Evolutionary conservation across 2,329 filamentous ascomycete species (phyloP).

Genomic region (Whalleya microplaca): DNA sequence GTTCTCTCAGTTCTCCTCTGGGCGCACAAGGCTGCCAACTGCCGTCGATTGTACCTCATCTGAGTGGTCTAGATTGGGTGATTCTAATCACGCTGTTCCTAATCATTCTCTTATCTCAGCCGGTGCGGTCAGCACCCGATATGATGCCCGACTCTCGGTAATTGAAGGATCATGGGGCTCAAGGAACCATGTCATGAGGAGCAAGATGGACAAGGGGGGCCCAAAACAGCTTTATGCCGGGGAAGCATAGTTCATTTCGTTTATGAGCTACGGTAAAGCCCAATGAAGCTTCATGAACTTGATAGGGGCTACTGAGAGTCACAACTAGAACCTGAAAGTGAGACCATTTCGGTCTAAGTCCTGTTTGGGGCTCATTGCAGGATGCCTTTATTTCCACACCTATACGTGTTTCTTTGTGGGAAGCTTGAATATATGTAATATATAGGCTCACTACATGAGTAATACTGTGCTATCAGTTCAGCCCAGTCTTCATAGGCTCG

Average conservation of each 20-base stretch:
- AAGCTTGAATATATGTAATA: neutral
- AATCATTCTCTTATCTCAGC: conserved; percentile 21
- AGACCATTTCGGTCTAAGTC: neutral
- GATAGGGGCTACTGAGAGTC: neutral
- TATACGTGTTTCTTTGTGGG: neutral
- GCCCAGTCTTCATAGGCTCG: no score
- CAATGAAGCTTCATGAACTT: neutral
- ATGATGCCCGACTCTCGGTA: conserved; percentile 14
- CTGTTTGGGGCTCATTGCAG: neutral
- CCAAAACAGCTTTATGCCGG: neutral
- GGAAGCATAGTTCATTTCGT: neutral
- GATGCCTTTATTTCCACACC: neutral
- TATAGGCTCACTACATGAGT: no score
- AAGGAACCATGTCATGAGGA: conserved; percentile 24
- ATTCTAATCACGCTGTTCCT: conserved; percentile 17
- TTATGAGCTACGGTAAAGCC: neutral
- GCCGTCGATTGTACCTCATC: conserved; percentile 25
- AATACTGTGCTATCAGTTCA: neutral
- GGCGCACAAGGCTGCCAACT: conserved; percentile 26
- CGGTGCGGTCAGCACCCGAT: conserved; percentile 23
- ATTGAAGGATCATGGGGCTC: conserved; percentile 15
- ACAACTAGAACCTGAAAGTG: neutral
- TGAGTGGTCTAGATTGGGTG: conserved; percentile 26
- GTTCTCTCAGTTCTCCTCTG: conserved; percentile 6
- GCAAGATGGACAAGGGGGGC: conserved; percentile 14